Base-by-base conservation (phyloP, 2,329 filamentous ascomycete species). In the Camptophora hylomeconis region DNA sequence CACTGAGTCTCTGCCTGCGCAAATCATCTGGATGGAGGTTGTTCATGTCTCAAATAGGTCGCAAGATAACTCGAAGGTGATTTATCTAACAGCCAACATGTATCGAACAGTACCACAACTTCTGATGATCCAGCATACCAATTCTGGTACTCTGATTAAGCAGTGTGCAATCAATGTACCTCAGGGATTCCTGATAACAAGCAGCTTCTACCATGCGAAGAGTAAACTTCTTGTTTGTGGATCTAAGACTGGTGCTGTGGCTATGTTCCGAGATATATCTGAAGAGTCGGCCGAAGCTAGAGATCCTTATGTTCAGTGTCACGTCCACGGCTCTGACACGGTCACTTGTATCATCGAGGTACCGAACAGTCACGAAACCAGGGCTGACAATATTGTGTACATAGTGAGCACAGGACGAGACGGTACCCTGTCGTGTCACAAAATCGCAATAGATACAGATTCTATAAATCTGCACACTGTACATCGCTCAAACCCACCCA, bases 391-490 rank as follows among this genome's bases (percentile, higher is more conserved):
- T 34, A 30, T 40, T 30, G 45, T 54, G 12, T 63, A 69, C 33
- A 63, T 92, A 22, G 53, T 87, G 9, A 76, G 77, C 0, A 81
- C 79, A 3, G 78, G 78, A 20, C 71, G 84, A 30, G 80, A 93
- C 49, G 81, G 83, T 2, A 72, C 64, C n/a, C n/a, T n/a, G n/a
- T n/a, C n/a, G n/a, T n/a, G n/a, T n/a, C n/a, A n/a, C n/a, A n/a
- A n/a, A n/a, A n/a, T n/a, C n/a, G n/a, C n/a, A 8, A 25, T 35
- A 17, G 13, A 35, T 15, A 16, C 30, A 17, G 24, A 65, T 45
- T 3, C 34, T 3, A 17, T 50, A 1, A 35, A 32, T 3, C 38
- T 73, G 2, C 40, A 52, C 7, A 61, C 78, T 1, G 55, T 80
- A 4, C 81, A 92, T 51, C 70, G 76, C 40, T 69, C 76, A 1